Percentiles rank a stretch among this genome's conserved stretches.
These are phyloP conservation scores for Dactylorhiza incarnata DNA, from an alignment of 106 monocot genomes.

Conservation along the genomic window DNA sequence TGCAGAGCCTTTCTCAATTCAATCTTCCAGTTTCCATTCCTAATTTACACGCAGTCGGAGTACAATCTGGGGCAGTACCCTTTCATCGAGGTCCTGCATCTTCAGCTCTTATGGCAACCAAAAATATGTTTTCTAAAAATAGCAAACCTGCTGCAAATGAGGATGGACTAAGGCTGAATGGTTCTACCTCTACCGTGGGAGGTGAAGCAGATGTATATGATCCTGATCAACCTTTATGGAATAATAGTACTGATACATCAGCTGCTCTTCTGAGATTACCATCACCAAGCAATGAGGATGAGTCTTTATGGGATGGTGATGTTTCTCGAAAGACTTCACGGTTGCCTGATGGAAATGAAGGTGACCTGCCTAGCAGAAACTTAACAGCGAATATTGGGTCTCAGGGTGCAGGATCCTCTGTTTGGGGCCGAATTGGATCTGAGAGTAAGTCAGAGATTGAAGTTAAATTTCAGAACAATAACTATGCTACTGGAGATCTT, in stretches of 20 bases:
- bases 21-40: constrained; percentile 84
- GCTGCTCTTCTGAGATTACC: constrained; percentile 35
- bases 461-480: constrained; percentile 13
- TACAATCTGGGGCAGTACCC: constrained; percentile 39
- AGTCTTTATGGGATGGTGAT: constrained; percentile 41
- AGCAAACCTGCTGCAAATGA: constrained; percentile 35
- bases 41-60: constrained; percentile 35
- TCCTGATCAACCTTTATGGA: constrained; percentile 97
- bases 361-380: constrained; percentile 14
- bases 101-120: constrained; percentile 24
- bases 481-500: constrained; percentile 13
- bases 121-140: constrained; percentile 35
- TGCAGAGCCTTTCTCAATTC: constrained; percentile 93
- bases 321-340: constrained; percentile 15
- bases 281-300: constrained; percentile 39
- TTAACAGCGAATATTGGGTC: constrained; percentile 15
- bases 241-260: constrained; percentile 49
- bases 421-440: constrained; percentile 45
- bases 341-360: constrained; percentile 22
- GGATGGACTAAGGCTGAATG: constrained; percentile 28
- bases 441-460: constrained; percentile 24
- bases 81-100: constrained; percentile 22
- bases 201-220: constrained; percentile 95
- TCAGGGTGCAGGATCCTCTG: constrained; percentile 28
- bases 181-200: constrained; percentile 20